Evolutionary conservation across 2,329 filamentous ascomycete species (phyloP).

Genomic region (Trichoderma brevicompactum): DNA sequence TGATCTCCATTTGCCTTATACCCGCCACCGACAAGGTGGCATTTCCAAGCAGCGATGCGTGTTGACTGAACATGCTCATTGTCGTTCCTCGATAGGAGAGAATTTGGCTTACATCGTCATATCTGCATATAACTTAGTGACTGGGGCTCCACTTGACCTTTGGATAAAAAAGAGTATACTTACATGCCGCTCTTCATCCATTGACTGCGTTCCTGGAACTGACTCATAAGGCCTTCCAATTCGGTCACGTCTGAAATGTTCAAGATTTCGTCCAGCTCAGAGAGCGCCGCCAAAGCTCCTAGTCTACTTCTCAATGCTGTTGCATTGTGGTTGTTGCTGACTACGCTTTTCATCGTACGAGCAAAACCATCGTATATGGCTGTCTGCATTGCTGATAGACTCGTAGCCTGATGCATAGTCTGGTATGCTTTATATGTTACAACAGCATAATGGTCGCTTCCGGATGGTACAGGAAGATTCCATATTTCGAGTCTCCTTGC

Average conservation of each 20-base stretch:
- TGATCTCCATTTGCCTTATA: constrained; percentile 72
- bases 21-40: constrained; percentile 65
- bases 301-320: constrained; percentile 59
- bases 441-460: constrained; percentile 65
- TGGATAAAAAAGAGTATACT: constrained; percentile 37
- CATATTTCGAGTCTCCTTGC: constrained; percentile 86
- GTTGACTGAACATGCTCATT: constrained; percentile 77
- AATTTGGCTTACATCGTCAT: constrained; percentile 78
- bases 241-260: constrained; percentile 62
- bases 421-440: constrained; percentile 83
- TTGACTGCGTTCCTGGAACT: constrained; percentile 66
- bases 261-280: constrained; percentile 80
- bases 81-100: constrained; percentile 82
- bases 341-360: constrained; percentile 62
- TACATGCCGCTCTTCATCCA: constrained; percentile 88
- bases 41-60: constrained; percentile 63
- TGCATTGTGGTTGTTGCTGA: constrained; percentile 53
- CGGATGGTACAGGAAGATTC: constrained; percentile 78
- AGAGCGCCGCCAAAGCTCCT: constrained; percentile 70
- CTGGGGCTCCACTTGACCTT: constrained; percentile 14
- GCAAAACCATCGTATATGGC: constrained; percentile 68
- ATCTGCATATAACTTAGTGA: constrained; percentile 50
- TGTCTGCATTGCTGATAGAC: constrained; percentile 55
- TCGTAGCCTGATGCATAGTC: constrained; percentile 69
- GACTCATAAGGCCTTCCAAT: constrained; percentile 63